These are phyloP conservation scores for Yamadazyma taylorii DNA, from an alignment of 1,139 yeast species.

Conservation along the genomic window DNA sequence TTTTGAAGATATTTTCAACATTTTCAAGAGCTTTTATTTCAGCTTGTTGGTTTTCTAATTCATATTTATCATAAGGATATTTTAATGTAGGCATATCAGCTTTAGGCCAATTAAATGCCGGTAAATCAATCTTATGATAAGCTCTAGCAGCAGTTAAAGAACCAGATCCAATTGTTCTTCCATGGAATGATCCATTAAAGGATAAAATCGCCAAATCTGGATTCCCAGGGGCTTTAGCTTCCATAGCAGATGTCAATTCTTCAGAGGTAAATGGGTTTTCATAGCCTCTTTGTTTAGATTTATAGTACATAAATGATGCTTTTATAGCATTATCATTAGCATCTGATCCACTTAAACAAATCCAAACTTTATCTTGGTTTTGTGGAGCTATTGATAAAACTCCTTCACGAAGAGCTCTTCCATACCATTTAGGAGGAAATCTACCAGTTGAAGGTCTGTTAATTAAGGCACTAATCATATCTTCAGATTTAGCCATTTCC, in stretches of 20 bases:
- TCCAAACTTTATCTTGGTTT: conserved; percentile 64
- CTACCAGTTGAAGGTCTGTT: conserved; percentile 80
- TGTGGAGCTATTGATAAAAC: conserved; percentile 55
- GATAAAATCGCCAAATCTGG: conserved; percentile 72
- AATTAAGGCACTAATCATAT: conserved; percentile 65
- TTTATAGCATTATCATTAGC: conserved; percentile 82
- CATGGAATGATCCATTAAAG: conserved; percentile 74
- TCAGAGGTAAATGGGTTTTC: conserved; percentile 50
- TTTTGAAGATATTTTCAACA: conserved; percentile 49
- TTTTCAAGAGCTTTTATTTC: conserved; percentile 42
- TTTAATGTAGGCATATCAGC: conserved; percentile 72
- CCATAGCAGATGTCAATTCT: conserved; percentile 61
- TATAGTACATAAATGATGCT: conserved; percentile 77
- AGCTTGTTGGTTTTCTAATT: conserved; percentile 54
- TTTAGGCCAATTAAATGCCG: conserved; percentile 84
- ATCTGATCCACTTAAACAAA: conserved; percentile 75
- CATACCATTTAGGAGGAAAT: conserved; percentile 66
- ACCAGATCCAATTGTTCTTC: conserved; percentile 73
- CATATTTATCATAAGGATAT: conserved; percentile 63
- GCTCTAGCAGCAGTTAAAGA: conserved; percentile 78
- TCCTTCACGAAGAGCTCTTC: conserved; percentile 49
- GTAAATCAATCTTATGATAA: conserved; percentile 76
- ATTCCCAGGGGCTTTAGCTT: conserved; percentile 66
- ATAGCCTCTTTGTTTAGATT: conserved; percentile 55
- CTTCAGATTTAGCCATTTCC: conserved; percentile 61